Percentiles rank a stretch among this genome's conserved stretches.
These are phyloP conservation scores for Mortierella sp. DNA, from an alignment of 371 early-diverging fungal genomes.

Conservation along the genomic window DNA sequence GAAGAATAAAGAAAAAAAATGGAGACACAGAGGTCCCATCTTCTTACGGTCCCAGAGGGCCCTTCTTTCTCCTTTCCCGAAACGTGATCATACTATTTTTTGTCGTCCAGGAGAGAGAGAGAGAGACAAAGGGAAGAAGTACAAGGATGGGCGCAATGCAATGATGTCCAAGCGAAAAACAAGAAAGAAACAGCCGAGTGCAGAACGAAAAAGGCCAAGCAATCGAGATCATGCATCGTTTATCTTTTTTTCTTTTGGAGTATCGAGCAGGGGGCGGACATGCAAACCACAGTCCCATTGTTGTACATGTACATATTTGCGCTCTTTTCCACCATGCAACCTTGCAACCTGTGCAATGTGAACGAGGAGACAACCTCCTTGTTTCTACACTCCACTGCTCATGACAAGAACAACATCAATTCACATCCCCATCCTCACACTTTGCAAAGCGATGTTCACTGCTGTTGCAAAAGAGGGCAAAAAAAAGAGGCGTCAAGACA, in stretches of 20 bases:
- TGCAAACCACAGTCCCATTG: background rate
- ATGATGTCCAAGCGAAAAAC: background rate
- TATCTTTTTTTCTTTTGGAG: background rate
- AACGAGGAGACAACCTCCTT: background rate
- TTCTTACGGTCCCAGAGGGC: background rate
- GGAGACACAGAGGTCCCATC: background rate
- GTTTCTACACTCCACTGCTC: too few species aligned
- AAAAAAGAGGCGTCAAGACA: too few species aligned
- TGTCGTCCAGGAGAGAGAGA: background rate
- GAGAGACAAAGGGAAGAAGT: background rate
- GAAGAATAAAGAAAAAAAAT: background rate
- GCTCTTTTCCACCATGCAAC: background rate
- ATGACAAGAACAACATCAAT: too few species aligned
- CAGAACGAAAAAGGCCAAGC: background rate
- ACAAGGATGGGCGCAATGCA: background rate
- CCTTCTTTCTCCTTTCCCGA: background rate
- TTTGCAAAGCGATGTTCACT: too few species aligned
- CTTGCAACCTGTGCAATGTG: background rate
- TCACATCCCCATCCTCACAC: too few species aligned
- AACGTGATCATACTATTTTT: background rate
- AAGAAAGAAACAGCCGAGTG: background rate
- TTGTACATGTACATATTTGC: background rate
- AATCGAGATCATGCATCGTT: background rate
- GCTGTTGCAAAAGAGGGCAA: too few species aligned
- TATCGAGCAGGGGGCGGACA: background rate